phyloP scores from a whole-genome alignment of 768 basidiomycete species.

The Russula abietina region DNA sequence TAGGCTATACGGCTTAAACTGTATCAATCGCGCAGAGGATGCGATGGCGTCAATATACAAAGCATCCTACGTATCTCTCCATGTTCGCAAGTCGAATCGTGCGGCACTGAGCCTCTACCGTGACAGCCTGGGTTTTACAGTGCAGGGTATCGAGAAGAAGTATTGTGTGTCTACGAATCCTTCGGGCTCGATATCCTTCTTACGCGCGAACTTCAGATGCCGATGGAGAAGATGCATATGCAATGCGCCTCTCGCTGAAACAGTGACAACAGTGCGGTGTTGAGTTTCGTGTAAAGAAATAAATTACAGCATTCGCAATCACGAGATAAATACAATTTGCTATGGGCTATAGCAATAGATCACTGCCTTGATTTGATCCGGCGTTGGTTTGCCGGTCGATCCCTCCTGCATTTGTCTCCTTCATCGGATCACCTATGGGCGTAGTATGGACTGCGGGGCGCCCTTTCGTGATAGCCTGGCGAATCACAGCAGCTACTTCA shows the following conservation, averaged over 20 bases:
- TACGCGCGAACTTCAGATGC: slow-evolving; percentile 51
- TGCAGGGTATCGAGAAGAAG: slow-evolving; percentile 77
- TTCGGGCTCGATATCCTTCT: slow-evolving; percentile 17
- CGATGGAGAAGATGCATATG: slow-evolving; percentile 91
- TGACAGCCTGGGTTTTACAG: slow-evolving; percentile 85
- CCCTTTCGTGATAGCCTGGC: slow-evolving; percentile 44
- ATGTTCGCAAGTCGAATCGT: slow-evolving; percentile 92
- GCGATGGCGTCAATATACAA: slow-evolving; percentile 88
- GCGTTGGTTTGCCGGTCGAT: neutral
- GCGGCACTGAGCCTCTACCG: slow-evolving; percentile 85
- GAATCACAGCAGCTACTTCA: slow-evolving; percentile 52
- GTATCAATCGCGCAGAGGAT: slow-evolving; percentile 50
- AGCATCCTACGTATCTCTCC: slow-evolving; percentile 78
- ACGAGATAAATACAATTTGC: neutral
- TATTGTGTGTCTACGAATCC: slow-evolving; percentile 65
- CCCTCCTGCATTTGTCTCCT: neutral
- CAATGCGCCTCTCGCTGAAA: slow-evolving; percentile 71
- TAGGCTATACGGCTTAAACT: neutral
- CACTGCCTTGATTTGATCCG: neutral
- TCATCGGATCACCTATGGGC: neutral
- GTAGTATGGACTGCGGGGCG: slow-evolving; percentile 26
- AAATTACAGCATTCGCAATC: neutral
- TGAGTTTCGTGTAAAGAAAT: neutral
- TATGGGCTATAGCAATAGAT: slow-evolving; percentile 9
- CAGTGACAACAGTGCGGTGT: slow-evolving; percentile 13